Evolutionary conservation across 2,329 filamentous ascomycete species (phyloP), one percentile per base, ranked within the genome.

Genomic region (Paecilomyces formosus): DNA sequence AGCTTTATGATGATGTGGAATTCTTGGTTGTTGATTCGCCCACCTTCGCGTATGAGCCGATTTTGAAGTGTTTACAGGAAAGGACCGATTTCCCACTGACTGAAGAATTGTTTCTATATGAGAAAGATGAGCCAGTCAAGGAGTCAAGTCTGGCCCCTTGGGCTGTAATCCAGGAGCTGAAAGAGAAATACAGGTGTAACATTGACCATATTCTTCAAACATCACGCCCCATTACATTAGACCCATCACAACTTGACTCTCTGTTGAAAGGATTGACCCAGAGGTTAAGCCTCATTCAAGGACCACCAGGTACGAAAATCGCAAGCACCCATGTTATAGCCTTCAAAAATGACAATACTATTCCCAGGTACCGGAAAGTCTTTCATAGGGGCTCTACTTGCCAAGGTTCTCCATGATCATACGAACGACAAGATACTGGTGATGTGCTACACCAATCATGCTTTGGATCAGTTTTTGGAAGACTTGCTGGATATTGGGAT

Each of bases 341-440:
- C n/a, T n/a, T 35, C 39, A 8, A 50, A n/a, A 54, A 53, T 54
- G 63, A 70, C 60, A 59, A 30, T 53, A 22, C 50, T n/a, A 54
- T 18, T 57, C 54, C 21, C 53, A 86, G 85, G 87, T 0, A 92
- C 88, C 0, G 89, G 89, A 1, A 92, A 92, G 63, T 90, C 87
- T 0, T 89, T 89, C 61, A 81, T 90, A 2, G 89, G 89, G 0
- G 84, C 87, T 0, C 72, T 88, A 1, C 74, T 87, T 1, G 81
- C 83, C 0, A 85, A 85, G 56, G 70, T 78, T 0, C 66, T 92
- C 0, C 71, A 85, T 21, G 67, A 82, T 0, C 64, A 77, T 4
- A 84, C 81, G 0, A 21, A 63, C 0, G 74, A 82, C 28, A 82
- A 69, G 0, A 81, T 91, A 0, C 74, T 92, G 0, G 81, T 92